A percentile compares a stretch with the other conserved stretches of the same genome.
Conservation (phyloP, 352 stramenopile genomes). For the Phytophthora podocarpi region DNA sequence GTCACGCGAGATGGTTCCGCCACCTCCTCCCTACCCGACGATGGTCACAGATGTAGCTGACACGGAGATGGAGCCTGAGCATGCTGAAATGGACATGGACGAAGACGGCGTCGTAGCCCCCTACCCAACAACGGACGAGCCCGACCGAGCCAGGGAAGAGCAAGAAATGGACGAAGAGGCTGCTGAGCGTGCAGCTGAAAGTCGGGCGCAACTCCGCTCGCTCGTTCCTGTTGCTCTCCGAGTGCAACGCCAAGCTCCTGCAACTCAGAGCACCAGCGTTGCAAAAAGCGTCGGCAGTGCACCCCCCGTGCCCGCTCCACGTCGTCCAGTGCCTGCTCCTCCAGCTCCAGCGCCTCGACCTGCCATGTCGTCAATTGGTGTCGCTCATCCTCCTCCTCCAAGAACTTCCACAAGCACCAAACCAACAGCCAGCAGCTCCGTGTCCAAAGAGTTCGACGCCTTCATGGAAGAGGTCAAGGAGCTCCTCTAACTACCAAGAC, state of each 20-base stretch:
- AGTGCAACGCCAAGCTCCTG: conserved; percentile 42
- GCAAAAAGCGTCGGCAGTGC: conserved; percentile 1
- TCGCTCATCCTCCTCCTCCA: neutral
- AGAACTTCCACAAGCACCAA: conserved; percentile 5
- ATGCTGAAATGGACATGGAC: conserved; percentile 4
- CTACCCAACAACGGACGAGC: conserved; percentile 33
- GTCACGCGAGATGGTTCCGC: conserved; percentile 2
- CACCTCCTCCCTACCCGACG: neutral
- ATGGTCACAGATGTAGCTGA: neutral
- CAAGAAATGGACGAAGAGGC: conserved; percentile 39
- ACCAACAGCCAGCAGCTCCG: conserved; percentile 19
- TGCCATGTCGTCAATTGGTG: conserved; percentile 3
- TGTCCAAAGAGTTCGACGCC: conserved; percentile 64
- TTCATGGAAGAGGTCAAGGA: conserved; percentile 80
- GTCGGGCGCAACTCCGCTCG: conserved; percentile 51
- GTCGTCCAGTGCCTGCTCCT: conserved; percentile 25
- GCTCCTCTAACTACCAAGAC: conserved; percentile 25
- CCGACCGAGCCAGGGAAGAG: neutral
- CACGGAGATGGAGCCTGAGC: neutral
- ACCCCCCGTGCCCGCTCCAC: conserved; percentile 14
- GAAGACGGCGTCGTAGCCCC: conserved; percentile 39
- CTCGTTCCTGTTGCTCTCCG: conserved; percentile 68
- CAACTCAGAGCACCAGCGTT: neutral
- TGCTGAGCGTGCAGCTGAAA: conserved; percentile 36
- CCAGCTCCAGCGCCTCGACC: conserved; percentile 21